phyloP scores from a whole-genome alignment of 1,284 basidiomycete genomes.

The Ustilago trichophora region DNA sequence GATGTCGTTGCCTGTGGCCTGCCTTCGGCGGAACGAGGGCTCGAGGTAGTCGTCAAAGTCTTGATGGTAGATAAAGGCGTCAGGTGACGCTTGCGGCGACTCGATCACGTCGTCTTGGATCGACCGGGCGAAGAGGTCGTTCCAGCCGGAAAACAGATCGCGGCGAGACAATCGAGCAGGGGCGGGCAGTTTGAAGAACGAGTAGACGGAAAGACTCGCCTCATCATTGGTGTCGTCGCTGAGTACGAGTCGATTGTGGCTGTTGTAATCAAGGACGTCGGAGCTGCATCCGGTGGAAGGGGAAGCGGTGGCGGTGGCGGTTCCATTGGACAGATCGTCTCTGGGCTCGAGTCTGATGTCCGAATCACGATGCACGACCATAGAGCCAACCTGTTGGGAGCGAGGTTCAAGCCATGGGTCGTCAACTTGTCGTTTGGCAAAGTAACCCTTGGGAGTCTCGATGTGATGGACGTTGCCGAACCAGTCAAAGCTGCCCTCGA shows the following conservation, averaged over 20 bases:
- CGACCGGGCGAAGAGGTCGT: constrained; percentile 18
- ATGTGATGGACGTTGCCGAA: constrained; percentile 55
- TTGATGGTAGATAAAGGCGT: constrained; percentile 34
- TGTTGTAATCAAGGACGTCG: constrained; percentile 53
- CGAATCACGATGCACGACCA: constrained; percentile 53
- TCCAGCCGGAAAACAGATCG: constrained; percentile 38
- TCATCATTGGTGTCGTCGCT: constrained; percentile 50
- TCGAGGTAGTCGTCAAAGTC: constrained; percentile 39
- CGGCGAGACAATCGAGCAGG: constrained; percentile 37
- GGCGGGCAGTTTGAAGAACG: constrained; percentile 51
- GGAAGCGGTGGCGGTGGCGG: background rate
- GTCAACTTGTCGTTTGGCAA: constrained; percentile 22
- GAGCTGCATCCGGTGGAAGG: constrained; percentile 37
- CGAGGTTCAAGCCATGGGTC: constrained; percentile 43
- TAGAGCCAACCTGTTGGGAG: constrained; percentile 13
- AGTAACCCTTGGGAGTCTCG: constrained; percentile 38
- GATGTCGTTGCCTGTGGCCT: constrained; percentile 71
- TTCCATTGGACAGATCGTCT: constrained; percentile 4
- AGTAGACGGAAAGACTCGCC: constrained; percentile 38
- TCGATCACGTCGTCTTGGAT: constrained; percentile 21
- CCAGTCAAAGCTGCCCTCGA: constrained; percentile 59
- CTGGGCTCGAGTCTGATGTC: constrained; percentile 42
- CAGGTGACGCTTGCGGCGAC: constrained; percentile 12
- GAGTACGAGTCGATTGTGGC: constrained; percentile 46
- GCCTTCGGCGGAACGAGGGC: constrained; percentile 38